Base-by-base conservation (phyloP, 805 yeast genomes). In the Kuraishia hungarica region DNA sequence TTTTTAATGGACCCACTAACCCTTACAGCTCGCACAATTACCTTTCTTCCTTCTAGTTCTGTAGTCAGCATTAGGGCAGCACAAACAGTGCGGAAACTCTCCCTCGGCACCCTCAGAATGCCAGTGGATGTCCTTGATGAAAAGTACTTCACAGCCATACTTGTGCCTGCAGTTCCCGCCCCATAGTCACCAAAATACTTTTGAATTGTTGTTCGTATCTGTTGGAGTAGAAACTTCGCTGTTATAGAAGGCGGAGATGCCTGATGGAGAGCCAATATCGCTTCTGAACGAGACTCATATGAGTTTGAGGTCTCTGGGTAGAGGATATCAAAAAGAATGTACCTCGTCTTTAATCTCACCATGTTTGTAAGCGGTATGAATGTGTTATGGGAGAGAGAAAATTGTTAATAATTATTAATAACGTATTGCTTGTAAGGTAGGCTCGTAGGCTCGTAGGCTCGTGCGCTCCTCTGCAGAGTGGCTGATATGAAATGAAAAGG, bases 341-440 rank as follows among this genome's bases (percentile, higher is more conserved):
- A 92, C 61, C 98, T 73, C 19, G 91, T 84, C 67, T 92, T 92
- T 28, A 92, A 75, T 63, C 98, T 80, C 17, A 92, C 98, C 98
- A 92, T 92, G 5, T n/a, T 52, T 2, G 8, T 5, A 26, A 26
- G n/a, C n/a, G n/a, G n/a, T n/a, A n/a, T n/a, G n/a, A 28, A 28
- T 28, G 35, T 28, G 11, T 28, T 28, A 28, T 11, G 11, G 11
- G 35, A 7, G 6, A 28, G 6, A 11, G 35, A 28, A 28, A 7
- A 11, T 28, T 28, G 35, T 6, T 7, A 28, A 7, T 6, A 28
- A 11, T 28, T 28, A 11, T 28, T 11, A 28, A n/a, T n/a, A n/a
- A n/a, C n/a, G n/a, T n/a, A n/a, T n/a, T n/a, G n/a, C n/a, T n/a
- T n/a, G n/a, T n/a, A n/a, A n/a, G n/a, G n/a, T n/a, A n/a, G n/a